Percentiles rank a stretch among this genome's conserved stretches.
Conservation (phyloP, 2,329 filamentous ascomycete genomes). For the Fusarium concolor region DNA sequence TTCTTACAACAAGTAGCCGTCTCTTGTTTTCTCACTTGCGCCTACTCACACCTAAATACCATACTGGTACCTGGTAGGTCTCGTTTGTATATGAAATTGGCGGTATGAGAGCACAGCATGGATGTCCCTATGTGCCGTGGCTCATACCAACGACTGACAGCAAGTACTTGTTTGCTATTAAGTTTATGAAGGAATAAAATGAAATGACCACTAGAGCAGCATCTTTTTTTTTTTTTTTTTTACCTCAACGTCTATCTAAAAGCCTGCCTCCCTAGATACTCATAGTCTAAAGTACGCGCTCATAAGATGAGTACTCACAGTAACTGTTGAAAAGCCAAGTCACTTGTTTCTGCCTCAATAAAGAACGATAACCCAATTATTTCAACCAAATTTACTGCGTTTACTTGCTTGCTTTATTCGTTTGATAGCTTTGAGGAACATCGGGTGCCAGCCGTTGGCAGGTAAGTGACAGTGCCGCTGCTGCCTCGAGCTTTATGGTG, state of each 20-base stretch:
- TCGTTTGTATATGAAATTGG: not conserved
- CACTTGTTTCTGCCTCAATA: not conserved
- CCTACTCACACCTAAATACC: not conserved
- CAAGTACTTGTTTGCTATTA: too few species aligned
- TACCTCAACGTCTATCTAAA: too few species aligned
- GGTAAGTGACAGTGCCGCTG: constrained; percentile 22
- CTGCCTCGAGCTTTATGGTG: constrained; percentile 12
- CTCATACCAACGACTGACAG: not conserved
- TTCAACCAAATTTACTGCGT: not conserved
- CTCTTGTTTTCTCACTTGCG: not conserved
- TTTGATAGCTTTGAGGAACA: not conserved
- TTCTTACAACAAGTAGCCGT: not conserved
- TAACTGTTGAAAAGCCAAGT: too few species aligned
- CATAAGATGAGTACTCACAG: too few species aligned
- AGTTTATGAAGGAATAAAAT: too few species aligned
- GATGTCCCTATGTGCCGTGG: not conserved
- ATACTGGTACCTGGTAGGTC: not conserved
- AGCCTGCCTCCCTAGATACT: too few species aligned
- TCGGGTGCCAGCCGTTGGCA: constrained; percentile 17
- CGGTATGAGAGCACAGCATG: not conserved
- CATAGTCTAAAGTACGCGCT: too few species aligned
- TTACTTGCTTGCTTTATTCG: not conserved
- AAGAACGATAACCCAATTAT: not conserved
- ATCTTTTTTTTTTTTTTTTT: too few species aligned
- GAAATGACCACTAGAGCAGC: too few species aligned